Evolutionary conservation across 2,329 filamentous ascomycete species (phyloP), one percentile per base, ranked within the genome.

Genomic region (Epichloe gansuensis): DNA sequence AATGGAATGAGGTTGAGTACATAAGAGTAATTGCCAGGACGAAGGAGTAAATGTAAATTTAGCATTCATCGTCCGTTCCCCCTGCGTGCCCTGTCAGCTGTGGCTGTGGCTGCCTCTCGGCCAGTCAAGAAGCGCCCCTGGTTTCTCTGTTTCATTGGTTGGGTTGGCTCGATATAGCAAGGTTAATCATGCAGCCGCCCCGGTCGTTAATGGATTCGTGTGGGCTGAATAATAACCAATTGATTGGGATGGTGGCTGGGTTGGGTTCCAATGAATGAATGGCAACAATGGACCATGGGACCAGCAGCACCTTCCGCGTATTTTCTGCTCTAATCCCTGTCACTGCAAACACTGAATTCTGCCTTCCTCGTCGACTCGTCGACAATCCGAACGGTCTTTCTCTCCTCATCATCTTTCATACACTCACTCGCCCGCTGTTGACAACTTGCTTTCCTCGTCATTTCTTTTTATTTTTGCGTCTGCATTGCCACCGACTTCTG

Each of bases 381-480:
- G 7, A 31, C 45, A 23, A 3, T 4, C 17, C 44, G 25, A n/a
- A 3, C 44, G 17, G 3, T 35, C 43, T 37, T 34, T 17, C 25
- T 39, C 31, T 51, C 11, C 45, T 47, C 13, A 41, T 44, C 50
- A 28, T 47, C 50, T 47, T 47, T 50, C 51, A 37, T 37, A 21
- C 51, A 44, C 43, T 53, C 51, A 28, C 44, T 50, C 13, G 46
- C 25, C 38, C 21, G 51, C 25, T 39, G 38, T 50, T 50, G 39
- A 31, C 31, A 31, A 31, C 9, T 39, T 49, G 12, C 15, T 51
- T 51, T 49, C 13, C 41, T 45, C 45, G 43, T 50, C 23, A 23
- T 49, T 47, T 51, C 9, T 45, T 41, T 49, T 17, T 13, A 23
- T 49, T 52, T 51, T 12, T 12, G 8, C 17, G 13, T 44, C 15